Conservation (phyloP, 2,329 filamentous ascomycete genomes). For the Hymenoscyphus repandus region DNA sequence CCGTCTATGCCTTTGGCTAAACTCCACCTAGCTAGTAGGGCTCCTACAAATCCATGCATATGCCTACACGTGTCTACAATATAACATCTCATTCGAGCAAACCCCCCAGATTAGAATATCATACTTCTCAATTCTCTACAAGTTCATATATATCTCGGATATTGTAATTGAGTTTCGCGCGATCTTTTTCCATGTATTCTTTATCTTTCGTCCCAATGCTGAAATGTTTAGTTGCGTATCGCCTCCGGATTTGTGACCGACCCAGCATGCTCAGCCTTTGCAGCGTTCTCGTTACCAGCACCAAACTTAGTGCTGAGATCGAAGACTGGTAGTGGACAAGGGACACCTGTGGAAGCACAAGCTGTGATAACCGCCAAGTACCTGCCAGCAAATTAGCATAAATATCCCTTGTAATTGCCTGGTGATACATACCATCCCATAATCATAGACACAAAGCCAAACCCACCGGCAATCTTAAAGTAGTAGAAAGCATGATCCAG, state of each 20-base stretch:
- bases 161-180: no score
- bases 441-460: slow-evolving; percentile 13
- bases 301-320: slow-evolving; percentile 10
- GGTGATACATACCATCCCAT: slow-evolving; percentile 8
- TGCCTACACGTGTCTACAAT: no score
- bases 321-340: slow-evolving; percentile 15
- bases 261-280: slow-evolving; percentile 12
- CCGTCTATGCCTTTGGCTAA: no score
- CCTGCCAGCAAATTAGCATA: neutral
- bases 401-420: neutral
- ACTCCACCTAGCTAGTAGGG: no score
- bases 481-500: slow-evolving; percentile 7
- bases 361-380: slow-evolving; percentile 12
- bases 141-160: no score
- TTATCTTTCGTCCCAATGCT: no score
- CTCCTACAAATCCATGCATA: no score
- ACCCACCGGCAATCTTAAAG: slow-evolving; percentile 15
- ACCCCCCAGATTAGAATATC: no score
- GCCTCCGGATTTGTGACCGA: slow-evolving; percentile 3
- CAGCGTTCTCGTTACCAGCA: slow-evolving; percentile 1
- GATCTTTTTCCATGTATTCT: no score
- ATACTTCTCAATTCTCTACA: no score
- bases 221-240: no score
- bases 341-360: slow-evolving; percentile 14
- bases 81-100: no score